Percentiles rank a stretch among this genome's conserved stretches.
These are phyloP conservation scores for Dryas octopetala DNA, from an alignment of 306 rosid species.

Conservation along the genomic window DNA sequence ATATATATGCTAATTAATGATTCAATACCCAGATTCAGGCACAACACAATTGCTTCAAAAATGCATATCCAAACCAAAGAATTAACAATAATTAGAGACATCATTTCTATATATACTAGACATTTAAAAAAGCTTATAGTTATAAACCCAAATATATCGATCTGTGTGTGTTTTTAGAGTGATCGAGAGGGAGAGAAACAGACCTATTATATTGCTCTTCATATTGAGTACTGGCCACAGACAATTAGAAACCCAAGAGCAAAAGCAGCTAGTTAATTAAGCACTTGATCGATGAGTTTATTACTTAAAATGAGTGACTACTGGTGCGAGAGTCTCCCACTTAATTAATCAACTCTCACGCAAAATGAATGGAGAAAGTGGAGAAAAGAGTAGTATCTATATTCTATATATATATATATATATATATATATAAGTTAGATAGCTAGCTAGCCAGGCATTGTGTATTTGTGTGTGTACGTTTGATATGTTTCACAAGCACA, in stretches of 20 bases:
- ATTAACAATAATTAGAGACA: no score
- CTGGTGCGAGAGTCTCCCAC: background rate
- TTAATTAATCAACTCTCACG: background rate
- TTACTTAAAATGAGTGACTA: background rate
- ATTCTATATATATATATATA: no score
- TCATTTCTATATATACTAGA: background rate
- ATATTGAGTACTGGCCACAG: constrained; percentile 1
- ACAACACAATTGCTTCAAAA: background rate
- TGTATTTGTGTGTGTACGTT: background rate
- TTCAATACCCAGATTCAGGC: background rate
- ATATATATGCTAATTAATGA: background rate
- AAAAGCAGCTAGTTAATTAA: background rate
- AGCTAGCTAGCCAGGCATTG: background rate
- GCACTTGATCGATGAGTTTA: background rate
- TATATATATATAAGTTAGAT: background rate
- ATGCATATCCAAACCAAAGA: background rate
- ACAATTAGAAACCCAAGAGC: background rate
- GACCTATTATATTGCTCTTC: constrained; percentile 10
- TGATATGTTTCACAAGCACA: background rate
- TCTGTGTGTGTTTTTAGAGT: no score
- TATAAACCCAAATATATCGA: background rate
- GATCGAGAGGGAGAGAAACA: background rate
- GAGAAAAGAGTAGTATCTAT: background rate
- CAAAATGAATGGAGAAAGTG: background rate
- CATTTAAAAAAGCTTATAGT: background rate